Percentiles rank a stretch among this genome's conserved stretches.
Conservation (phyloP, 1,284 basidiomycete genomes). For the Irpex rosettiformis region DNA sequence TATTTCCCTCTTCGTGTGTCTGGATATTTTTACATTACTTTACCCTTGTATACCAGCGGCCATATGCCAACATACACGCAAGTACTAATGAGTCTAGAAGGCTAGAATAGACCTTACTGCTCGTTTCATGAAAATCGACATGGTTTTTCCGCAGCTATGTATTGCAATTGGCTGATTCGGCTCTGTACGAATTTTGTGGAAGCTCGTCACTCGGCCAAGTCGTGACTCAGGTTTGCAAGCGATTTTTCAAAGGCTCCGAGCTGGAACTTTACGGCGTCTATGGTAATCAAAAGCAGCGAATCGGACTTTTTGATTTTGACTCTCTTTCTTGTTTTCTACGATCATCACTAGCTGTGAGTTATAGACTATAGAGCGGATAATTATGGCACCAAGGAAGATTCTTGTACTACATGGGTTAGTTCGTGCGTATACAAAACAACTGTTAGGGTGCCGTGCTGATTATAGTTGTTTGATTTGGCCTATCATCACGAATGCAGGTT, state of each 20-base stretch:
- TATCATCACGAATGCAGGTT: slow-evolving; percentile 54
- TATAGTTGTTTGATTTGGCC: background rate
- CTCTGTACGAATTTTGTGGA: background rate
- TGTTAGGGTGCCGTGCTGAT: background rate
- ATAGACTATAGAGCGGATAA: background rate
- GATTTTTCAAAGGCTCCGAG: background rate
- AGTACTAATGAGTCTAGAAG: too few relatives aligned
- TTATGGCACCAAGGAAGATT: slow-evolving; percentile 31
- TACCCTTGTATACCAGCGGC: background rate
- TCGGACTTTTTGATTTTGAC: background rate
- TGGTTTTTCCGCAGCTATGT: too few relatives aligned
- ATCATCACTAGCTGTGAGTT: background rate
- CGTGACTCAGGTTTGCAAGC: background rate
- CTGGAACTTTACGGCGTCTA: background rate
- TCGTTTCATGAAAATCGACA: too few relatives aligned
- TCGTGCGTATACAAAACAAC: background rate
- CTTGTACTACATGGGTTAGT: slow-evolving; percentile 59
- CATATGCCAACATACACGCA: too few relatives aligned
- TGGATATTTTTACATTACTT: background rate
- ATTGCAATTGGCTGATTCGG: too few relatives aligned
- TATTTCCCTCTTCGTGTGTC: background rate
- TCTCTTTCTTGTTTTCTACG: background rate
- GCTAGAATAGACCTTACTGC: too few relatives aligned
- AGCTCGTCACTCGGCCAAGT: background rate
- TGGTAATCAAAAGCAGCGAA: background rate